These are phyloP conservation scores for Andrographis paniculata DNA, from an alignment of 305 asterid genomes.

Conservation along the genomic window DNA sequence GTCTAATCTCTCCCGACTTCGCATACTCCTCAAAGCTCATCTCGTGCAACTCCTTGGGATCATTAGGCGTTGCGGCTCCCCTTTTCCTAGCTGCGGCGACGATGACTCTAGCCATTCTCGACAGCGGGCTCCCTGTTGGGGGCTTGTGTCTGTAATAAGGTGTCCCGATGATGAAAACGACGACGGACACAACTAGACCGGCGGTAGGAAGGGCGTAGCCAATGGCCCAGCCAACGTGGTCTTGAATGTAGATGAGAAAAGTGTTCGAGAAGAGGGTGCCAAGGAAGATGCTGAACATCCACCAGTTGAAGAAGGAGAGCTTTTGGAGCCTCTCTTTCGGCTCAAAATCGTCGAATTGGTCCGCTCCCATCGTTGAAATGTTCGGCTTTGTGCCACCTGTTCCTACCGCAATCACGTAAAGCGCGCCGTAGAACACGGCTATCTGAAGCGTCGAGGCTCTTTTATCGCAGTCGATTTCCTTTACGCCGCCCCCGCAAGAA, in stretches of 20 bases:
- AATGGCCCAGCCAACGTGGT: slow-evolving; percentile 81
- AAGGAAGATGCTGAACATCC: slow-evolving; percentile 82
- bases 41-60: slow-evolving; percentile 53
- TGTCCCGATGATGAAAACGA: slow-evolving; percentile 59
- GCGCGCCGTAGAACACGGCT: slow-evolving; percentile 57
- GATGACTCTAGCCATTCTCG: slow-evolving; percentile 60
- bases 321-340: slow-evolving; percentile 70
- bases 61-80: slow-evolving; percentile 37
- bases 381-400: slow-evolving; percentile 93
- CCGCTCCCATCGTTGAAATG: slow-evolving; percentile 81
- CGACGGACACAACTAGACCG: slow-evolving; percentile 54
- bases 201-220: slow-evolving; percentile 79
- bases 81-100: slow-evolving; percentile 61
- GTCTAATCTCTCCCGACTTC: slow-evolving; percentile 41
- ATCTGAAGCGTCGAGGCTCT: slow-evolving; percentile 51
- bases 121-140: slow-evolving; percentile 85
- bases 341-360: slow-evolving; percentile 72
- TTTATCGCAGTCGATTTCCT: slow-evolving; percentile 27
- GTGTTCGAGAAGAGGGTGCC: slow-evolving; percentile 85
- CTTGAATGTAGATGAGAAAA: slow-evolving; percentile 71
- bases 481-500: slow-evolving; percentile 32
- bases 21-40: slow-evolving; percentile 40
- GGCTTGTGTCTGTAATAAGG: slow-evolving; percentile 63
- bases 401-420: slow-evolving; percentile 63
- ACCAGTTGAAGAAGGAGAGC: slow-evolving; percentile 87